Percentiles rank a stretch among this genome's conserved stretches.
phyloP scores from a whole-genome alignment of 331 rosid species.

The Phaseolus coccineus region DNA sequence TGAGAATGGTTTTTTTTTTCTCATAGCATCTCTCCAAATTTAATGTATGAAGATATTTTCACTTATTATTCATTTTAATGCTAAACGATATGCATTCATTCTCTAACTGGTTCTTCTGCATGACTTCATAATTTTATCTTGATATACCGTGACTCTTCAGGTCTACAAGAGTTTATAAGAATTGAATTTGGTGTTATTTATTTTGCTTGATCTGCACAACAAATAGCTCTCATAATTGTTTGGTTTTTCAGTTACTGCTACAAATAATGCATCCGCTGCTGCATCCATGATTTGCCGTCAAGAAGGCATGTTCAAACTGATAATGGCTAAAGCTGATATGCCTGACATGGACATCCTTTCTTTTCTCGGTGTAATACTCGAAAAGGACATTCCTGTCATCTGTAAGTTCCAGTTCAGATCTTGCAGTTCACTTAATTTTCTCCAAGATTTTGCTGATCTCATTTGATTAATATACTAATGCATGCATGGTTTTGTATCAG shows the following conservation, averaged over 20 bases:
- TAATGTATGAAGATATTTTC: background rate
- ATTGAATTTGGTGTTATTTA: too few relatives aligned
- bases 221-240: background rate
- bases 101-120: background rate
- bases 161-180: background rate
- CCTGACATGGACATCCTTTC: constrained; percentile 13
- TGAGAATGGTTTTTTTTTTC: background rate
- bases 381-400: constrained; percentile 22
- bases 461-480: background rate
- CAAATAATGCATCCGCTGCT: constrained; percentile 10
- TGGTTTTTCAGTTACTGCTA: constrained; percentile 35
- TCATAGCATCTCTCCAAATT: background rate
- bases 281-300: constrained; percentile 25
- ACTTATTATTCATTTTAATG: constrained; percentile 3
- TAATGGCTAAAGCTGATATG: constrained; percentile 44
- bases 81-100: background rate
- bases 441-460: background rate
- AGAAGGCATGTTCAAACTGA: constrained; percentile 34
- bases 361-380: background rate
- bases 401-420: constrained; percentile 27
- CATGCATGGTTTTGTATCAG: constrained; percentile 3
- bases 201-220: background rate
- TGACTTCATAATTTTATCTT: background rate
- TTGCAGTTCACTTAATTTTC: background rate
- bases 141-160: background rate